These are phyloP conservation scores for Penstemon newberryi DNA, from an alignment of 257 asterid species.

Conservation along the genomic window DNA sequence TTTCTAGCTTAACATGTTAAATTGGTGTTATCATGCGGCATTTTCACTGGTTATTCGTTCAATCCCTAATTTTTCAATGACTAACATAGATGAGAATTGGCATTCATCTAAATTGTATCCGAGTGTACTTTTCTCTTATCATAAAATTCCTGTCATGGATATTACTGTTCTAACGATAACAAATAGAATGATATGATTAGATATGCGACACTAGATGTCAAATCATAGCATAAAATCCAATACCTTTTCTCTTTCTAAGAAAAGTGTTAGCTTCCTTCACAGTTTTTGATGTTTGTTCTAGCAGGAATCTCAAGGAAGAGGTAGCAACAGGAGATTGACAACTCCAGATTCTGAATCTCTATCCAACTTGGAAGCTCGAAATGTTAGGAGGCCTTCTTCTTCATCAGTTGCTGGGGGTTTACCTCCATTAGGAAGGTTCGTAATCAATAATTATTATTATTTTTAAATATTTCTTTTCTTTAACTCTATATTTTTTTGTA, in stretches of 20 bases:
- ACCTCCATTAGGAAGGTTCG: slow-evolving; percentile 92
- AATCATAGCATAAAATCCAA: neutral
- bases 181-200: neutral
- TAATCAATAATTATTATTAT: slow-evolving; percentile 19
- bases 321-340: slow-evolving; percentile 64
- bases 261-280: slow-evolving; percentile 9
- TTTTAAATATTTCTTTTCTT: neutral
- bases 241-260: slow-evolving; percentile 9
- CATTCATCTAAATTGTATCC: neutral
- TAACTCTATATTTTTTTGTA: slow-evolving; percentile 12
- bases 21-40: slow-evolving; percentile 20
- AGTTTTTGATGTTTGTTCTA: slow-evolving; percentile 23
- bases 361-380: slow-evolving; percentile 63
- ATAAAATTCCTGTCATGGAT: neutral
- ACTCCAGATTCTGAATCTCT: slow-evolving; percentile 60
- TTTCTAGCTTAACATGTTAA: slow-evolving; percentile 1
- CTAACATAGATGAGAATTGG: neutral
- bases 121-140: too few relatives aligned
- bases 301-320: slow-evolving; percentile 93
- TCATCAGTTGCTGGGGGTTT: slow-evolving; percentile 91
- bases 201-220: neutral
- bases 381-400: slow-evolving; percentile 67
- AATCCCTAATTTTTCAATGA: neutral
- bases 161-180: neutral
- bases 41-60: neutral